Evolutionary conservation across 129 eudicot species (phyloP).

Genomic region (Gnaphalium uliginosum): DNA sequence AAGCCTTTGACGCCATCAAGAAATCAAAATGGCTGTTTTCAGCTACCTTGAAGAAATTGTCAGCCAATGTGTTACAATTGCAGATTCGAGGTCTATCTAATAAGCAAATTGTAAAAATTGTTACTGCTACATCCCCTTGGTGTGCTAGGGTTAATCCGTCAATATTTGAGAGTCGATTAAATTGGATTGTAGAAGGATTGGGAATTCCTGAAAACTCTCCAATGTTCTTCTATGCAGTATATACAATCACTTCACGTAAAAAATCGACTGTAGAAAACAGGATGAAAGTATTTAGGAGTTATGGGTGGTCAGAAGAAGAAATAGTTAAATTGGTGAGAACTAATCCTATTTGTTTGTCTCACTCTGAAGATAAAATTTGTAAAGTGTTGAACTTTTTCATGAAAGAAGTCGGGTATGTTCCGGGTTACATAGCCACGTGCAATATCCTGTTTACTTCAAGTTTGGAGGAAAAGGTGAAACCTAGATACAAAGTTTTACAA

Average conservation of each 20-base stretch:
- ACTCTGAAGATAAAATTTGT: conserved; percentile 22
- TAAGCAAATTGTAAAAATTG: not conserved
- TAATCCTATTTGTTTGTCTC: not conserved
- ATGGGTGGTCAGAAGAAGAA: conserved; percentile 32
- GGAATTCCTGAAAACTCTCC: not conserved
- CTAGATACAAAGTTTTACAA: conserved; percentile 19
- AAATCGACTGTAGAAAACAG: not conserved
- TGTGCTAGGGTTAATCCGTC: not conserved
- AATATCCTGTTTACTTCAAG: not conserved
- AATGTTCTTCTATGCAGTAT: not conserved
- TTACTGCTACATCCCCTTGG: not conserved
- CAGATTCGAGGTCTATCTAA: not conserved
- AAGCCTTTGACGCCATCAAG: not conserved
- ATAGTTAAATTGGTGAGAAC: not conserved
- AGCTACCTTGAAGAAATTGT: not conserved
- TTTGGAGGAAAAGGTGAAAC: conserved; percentile 32
- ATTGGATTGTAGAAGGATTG: not conserved
- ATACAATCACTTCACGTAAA: not conserved
- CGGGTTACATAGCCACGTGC: not conserved
- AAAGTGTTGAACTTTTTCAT: conserved; percentile 13
- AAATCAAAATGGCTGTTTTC: not conserved
- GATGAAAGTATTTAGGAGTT: conserved; percentile 24
- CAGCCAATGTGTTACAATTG: not conserved
- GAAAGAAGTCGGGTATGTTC: not conserved
- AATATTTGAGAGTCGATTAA: not conserved